Evolutionary conservation across 192 early-diverging fungal genomes (phyloP).

Genomic region (Linnemannia exigua): DNA sequence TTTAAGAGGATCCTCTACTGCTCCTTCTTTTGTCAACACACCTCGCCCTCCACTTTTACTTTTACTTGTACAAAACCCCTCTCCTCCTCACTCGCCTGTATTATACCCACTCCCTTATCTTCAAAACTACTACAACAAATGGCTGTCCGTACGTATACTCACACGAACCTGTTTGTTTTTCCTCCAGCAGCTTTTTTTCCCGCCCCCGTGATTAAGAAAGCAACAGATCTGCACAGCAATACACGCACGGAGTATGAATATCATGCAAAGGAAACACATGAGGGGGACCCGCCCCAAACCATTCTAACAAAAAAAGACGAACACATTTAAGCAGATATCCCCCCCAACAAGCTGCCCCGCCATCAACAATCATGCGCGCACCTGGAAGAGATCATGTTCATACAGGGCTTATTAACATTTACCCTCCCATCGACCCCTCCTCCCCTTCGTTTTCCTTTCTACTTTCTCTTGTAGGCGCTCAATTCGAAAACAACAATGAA

Average conservation of each 20-base stretch:
- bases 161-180: background rate
- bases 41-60: background rate
- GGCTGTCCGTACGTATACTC: conserved; percentile 17
- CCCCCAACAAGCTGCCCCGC: too few relatives aligned
- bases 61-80: background rate
- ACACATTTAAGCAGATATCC: too few relatives aligned
- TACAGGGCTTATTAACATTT: background rate
- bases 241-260: too few relatives aligned
- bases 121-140: background rate
- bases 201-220: too few relatives aligned
- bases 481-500: conserved; percentile 99
- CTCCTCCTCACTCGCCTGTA: background rate
- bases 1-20: background rate
- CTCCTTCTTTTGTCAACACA: background rate
- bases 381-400: background rate
- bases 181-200: too few relatives aligned
- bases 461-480: conserved; percentile 70
- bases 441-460: background rate
- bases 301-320: too few relatives aligned
- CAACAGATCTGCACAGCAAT: too few relatives aligned
- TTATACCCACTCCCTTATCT: background rate
- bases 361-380: too few relatives aligned
- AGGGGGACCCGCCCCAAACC: too few relatives aligned
- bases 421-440: too few relatives aligned
- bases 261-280: too few relatives aligned